Evolutionary conservation across 1,284 basidiomycete species (phyloP).

Genomic region (Apiotrichum veenhuisii): DNA sequence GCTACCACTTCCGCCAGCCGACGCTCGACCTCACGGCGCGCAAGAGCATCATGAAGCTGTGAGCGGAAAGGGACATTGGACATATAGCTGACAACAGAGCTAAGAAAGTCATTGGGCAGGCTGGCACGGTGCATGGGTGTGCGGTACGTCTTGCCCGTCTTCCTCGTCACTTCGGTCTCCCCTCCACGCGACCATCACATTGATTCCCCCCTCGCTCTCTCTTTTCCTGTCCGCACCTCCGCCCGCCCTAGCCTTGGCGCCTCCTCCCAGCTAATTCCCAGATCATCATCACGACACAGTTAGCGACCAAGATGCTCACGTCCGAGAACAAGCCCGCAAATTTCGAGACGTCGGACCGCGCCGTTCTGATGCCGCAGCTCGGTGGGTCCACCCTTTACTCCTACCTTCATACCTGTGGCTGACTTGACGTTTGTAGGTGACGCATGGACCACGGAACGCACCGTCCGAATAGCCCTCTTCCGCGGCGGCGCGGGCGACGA

Average conservation of each 20-base stretch:
- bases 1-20: constrained; percentile 48
- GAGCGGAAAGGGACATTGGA: constrained; percentile 1
- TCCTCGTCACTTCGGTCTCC: no score
- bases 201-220: no score
- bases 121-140: constrained; percentile 36
- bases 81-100: constrained; percentile 24
- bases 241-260: no score
- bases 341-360: constrained; percentile 46
- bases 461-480: constrained; percentile 42
- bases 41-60: constrained; percentile 44
- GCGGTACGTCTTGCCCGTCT: constrained; percentile 27
- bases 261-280: constrained; percentile 11
- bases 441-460: constrained; percentile 43
- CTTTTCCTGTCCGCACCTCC: no score
- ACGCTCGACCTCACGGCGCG: constrained; percentile 30
- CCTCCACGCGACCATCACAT: no score
- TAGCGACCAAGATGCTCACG: constrained; percentile 48
- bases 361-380: constrained; percentile 48
- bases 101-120: constrained; percentile 42
- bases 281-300: constrained; percentile 45
- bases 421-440: no score
- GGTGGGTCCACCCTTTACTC: constrained; percentile 21
- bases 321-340: constrained; percentile 44
- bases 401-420: neutral
- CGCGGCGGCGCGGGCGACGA: constrained; percentile 36